A percentile compares a stretch with the other conserved stretches of the same genome.
Conservation (phyloP, 805 yeast genomes). For the Wilhelminamyces savonicus region DNA sequence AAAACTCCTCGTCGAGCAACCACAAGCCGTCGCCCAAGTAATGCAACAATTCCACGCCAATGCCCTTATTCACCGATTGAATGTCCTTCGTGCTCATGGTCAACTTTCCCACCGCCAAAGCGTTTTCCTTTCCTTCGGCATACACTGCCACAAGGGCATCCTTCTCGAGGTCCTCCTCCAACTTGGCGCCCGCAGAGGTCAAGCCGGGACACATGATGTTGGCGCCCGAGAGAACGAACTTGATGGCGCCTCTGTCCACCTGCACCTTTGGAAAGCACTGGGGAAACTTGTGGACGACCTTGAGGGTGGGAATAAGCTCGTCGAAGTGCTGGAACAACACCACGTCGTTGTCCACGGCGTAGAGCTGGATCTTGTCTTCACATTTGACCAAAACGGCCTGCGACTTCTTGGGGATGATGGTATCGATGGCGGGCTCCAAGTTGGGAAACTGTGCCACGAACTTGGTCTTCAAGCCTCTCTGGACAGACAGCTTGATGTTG, state of each 20-base stretch:
- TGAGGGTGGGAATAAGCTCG: slow-evolving; percentile 69
- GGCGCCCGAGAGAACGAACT: slow-evolving; percentile 92
- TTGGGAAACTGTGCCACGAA: slow-evolving; percentile 67
- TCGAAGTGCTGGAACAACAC: slow-evolving; percentile 78
- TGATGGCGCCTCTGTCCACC: slow-evolving; percentile 95
- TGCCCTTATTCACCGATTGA: slow-evolving; percentile 74
- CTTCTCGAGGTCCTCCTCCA: slow-evolving; percentile 59
- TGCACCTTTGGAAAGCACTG: slow-evolving; percentile 76
- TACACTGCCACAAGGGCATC: slow-evolving; percentile 74
- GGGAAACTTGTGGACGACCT: slow-evolving; percentile 76
- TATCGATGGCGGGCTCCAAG: slow-evolving; percentile 74
- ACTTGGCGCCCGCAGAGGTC: slow-evolving; percentile 75
- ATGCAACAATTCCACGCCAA: slow-evolving; percentile 80
- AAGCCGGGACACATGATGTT: slow-evolving; percentile 96
- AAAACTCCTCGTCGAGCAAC: slow-evolving; percentile 46
- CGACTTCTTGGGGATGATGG: slow-evolving; percentile 80
- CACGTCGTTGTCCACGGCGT: slow-evolving; percentile 66
- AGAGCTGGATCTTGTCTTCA: slow-evolving; percentile 81
- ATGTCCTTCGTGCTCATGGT: slow-evolving; percentile 87
- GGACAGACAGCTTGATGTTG: slow-evolving; percentile 90
- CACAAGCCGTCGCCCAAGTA: slow-evolving; percentile 88
- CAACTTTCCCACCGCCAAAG: slow-evolving; percentile 85
- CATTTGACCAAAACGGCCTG: slow-evolving; percentile 78
- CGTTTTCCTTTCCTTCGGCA: slow-evolving; percentile 90
- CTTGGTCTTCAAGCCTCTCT: slow-evolving; percentile 75